Base-by-base conservation (phyloP, 2,329 filamentous ascomycete species). In the Sphaerulina populicola region DNA sequence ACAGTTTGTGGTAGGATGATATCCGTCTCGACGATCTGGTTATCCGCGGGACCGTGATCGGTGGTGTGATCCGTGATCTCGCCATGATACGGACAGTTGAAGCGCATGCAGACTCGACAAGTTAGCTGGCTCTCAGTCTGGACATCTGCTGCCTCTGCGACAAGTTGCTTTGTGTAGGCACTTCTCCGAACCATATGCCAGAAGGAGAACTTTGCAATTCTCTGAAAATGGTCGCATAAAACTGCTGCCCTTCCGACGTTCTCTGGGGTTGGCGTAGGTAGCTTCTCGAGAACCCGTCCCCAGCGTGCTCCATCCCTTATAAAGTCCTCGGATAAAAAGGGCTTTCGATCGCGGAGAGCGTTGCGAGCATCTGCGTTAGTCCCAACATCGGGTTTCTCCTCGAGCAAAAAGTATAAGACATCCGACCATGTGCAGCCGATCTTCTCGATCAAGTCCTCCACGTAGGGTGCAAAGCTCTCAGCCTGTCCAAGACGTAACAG, bases 181-280 rank as follows among this genome's bases (percentile, higher is more conserved):
- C 62, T 64, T 37, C 63, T 63, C 44, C 65, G 56, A 12, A 64
- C 69, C 23, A 74, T 55, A 35, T 73, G 70, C 70, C 70, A 73
- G 2, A 73, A 51, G 35, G 65, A 69, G 47, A 72, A 66, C 1
- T 59, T 57, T 12, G 66, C 63, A 15, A 66, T 59, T 3, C 62
- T 57, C 12, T 66, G 56, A 31, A 73, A 70, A 5, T 60, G 61
- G 15, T 67, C 61, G 51, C 70, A 72, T 4, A 68, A 60, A 4
- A 68, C 48, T 10, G 64, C 69, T 7, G 69, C 64, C 44, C 64
- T 57, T 12, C 61, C 62, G 4, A 72, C 46, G 6, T 53, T 54
- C 3, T 49, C 53, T 3, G 60, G 39, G 1, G 33, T 57, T 1
- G 66, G 57, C 18, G 55, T n/a, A 3, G 61, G 56, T 2, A 73